phyloP scores from a whole-genome alignment of 2,329 filamentous ascomycete genomes.

The Helicocarpus griseus region DNA sequence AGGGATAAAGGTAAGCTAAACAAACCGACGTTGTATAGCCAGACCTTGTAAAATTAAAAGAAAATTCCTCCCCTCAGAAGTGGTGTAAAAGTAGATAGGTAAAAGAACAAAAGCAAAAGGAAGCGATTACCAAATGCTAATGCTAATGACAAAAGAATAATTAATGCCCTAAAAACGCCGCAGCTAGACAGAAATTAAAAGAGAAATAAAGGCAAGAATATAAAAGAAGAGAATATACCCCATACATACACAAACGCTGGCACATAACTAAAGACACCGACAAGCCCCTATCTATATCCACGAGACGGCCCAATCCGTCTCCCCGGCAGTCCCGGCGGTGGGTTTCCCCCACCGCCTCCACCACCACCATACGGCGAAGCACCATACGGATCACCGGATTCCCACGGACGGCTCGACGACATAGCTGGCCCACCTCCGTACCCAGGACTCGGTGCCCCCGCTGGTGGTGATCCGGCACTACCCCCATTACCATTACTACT shows the following conservation, averaged over 20 bases:
- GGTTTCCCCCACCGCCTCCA: background rate
- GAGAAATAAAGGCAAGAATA: background rate
- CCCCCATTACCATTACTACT: conserved; percentile 28
- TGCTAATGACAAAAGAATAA: background rate
- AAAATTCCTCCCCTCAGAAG: no score
- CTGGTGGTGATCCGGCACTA: no score
- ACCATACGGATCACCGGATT: background rate
- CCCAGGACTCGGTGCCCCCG: background rate
- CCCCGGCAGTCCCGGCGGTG: background rate
- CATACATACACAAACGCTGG: background rate
- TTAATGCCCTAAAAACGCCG: background rate
- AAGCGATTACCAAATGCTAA: background rate
- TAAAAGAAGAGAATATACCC: background rate
- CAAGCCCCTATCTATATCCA: background rate
- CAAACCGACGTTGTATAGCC: no score
- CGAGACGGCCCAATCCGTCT: background rate
- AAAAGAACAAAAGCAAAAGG: background rate
- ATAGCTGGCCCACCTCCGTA: background rate
- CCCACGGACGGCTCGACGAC: background rate
- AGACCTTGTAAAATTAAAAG: no score
- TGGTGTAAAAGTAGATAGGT: background rate
- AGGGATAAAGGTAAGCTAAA: no score
- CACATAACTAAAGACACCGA: no score
- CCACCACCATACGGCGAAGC: background rate
- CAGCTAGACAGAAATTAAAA: background rate